Conservation (phyloP, 495 filamentous ascomycete species). For the Rhizodiscina lignyota region DNA sequence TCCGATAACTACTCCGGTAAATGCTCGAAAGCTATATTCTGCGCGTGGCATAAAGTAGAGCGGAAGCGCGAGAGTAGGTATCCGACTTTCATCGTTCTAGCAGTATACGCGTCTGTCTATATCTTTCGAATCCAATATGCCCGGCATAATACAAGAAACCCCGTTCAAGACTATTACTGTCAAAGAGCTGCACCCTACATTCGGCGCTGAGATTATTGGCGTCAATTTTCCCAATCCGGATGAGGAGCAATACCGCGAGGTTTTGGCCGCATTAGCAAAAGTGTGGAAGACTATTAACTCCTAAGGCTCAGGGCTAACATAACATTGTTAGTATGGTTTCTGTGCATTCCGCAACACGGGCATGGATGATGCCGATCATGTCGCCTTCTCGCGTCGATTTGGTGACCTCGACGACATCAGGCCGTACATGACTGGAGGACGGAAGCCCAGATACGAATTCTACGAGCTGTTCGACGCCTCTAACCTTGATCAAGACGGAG, state of each 20-base stretch:
- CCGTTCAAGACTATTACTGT: constrained; percentile 18
- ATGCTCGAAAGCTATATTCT: too few species aligned
- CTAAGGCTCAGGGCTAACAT: too few species aligned
- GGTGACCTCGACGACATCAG: constrained; percentile 41
- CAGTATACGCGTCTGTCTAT: too few species aligned
- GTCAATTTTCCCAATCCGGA: constrained; percentile 31
- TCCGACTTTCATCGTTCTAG: too few species aligned
- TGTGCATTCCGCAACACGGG: constrained; percentile 35
- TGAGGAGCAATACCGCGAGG: constrained; percentile 30
- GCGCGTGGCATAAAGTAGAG: too few species aligned
- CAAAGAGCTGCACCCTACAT: constrained; percentile 34
- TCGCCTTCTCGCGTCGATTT: constrained; percentile 33
- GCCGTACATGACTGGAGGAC: constrained; percentile 29
- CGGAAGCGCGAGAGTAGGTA: too few species aligned
- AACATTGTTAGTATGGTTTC: constrained; percentile 32
- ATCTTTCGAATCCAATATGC: too few species aligned
- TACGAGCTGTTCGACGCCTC: constrained; percentile 41
- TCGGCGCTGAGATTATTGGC: constrained; percentile 35
- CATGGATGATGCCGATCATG: constrained; percentile 33
- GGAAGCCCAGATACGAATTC: constrained; percentile 30
- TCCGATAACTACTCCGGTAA: too few species aligned
- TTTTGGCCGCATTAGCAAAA: constrained; percentile 31
- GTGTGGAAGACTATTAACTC: constrained; percentile 11
- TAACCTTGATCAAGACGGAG: constrained; percentile 31
- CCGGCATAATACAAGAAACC: neutral